A percentile compares a stretch with the other conserved stretches of the same genome.
These are phyloP conservation scores for Actinomortierella wolfii DNA, from an alignment of 371 early-diverging fungal genomes.

Conservation along the genomic window DNA sequence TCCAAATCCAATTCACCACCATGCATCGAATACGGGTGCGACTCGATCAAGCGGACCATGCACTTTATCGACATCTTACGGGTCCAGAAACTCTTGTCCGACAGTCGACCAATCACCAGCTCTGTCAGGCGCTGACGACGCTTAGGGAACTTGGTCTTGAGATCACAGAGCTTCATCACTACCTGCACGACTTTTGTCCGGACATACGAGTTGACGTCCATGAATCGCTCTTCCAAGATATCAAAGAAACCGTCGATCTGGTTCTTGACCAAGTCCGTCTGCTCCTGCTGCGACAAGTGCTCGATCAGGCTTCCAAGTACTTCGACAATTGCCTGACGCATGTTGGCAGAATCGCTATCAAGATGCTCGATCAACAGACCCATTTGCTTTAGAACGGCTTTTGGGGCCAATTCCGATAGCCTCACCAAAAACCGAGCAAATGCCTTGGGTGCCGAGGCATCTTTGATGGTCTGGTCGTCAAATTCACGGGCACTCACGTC, in stretches of 20 bases:
- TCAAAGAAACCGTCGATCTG: slow-evolving; percentile 80
- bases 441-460: slow-evolving; percentile 81
- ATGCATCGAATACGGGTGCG: slow-evolving; percentile 90
- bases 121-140: slow-evolving; percentile 74
- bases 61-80: slow-evolving; percentile 89
- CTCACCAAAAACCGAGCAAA: slow-evolving; percentile 81
- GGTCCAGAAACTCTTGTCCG: slow-evolving; percentile 90
- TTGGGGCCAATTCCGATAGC: slow-evolving; percentile 83
- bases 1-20: slow-evolving; percentile 77
- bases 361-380: slow-evolving; percentile 80
- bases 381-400: slow-evolving; percentile 84
- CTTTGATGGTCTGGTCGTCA: slow-evolving; percentile 56
- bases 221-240: slow-evolving; percentile 88
- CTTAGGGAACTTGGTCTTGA: slow-evolving; percentile 79
- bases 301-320: slow-evolving; percentile 83
- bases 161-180: slow-evolving; percentile 75
- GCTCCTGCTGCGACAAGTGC: slow-evolving; percentile 64
- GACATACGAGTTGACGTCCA: slow-evolving; percentile 81
- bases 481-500: slow-evolving; percentile 69
- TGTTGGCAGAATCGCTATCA: slow-evolving; percentile 88
- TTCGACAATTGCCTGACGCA: slow-evolving; percentile 88
- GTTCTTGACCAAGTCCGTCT: slow-evolving; percentile 61
- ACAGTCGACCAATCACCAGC: slow-evolving; percentile 76
- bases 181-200: slow-evolving; percentile 90
- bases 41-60: slow-evolving; percentile 75